These are phyloP conservation scores for Debaryomyces nepalensis DNA, from an alignment of 1,139 yeast genomes.

Conservation along the genomic window DNA sequence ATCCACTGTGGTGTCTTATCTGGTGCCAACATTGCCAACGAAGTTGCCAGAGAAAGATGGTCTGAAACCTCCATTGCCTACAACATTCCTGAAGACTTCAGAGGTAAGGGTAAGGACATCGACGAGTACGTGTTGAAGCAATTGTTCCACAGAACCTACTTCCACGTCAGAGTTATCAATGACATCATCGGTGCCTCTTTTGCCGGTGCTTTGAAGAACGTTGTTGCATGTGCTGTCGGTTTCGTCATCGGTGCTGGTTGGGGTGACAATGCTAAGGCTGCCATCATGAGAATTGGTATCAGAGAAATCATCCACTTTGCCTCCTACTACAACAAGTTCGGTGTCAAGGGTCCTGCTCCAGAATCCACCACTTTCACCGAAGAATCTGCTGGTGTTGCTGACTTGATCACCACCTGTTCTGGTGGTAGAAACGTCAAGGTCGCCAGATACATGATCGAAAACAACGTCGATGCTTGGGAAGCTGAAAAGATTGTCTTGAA, in stretches of 20 bases:
- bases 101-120: slow-evolving; percentile 74
- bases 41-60: slow-evolving; percentile 91
- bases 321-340: slow-evolving; percentile 62
- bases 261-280: slow-evolving; percentile 98
- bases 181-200: slow-evolving; percentile 94
- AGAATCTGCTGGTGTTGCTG: slow-evolving; percentile 97
- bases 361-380: slow-evolving; percentile 81
- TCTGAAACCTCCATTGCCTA: slow-evolving; percentile 95
- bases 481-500: slow-evolving; percentile 83
- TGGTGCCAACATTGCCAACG: slow-evolving; percentile 95
- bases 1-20: slow-evolving; percentile 92
- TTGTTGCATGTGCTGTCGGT: slow-evolving; percentile 92
- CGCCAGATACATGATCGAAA: slow-evolving; percentile 75
- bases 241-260: slow-evolving; percentile 95
- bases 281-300: slow-evolving; percentile 91
- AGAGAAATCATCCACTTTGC: slow-evolving; percentile 74
- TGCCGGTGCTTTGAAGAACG: slow-evolving; percentile 94
- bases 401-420: slow-evolving; percentile 92
- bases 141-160: slow-evolving; percentile 91
- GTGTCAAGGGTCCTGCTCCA: slow-evolving; percentile 68
- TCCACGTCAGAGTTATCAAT: slow-evolving; percentile 86
- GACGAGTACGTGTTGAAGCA: slow-evolving; percentile 70
- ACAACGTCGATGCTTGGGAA: slow-evolving; percentile 71
- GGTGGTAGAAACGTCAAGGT: slow-evolving; percentile 95
- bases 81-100: slow-evolving; percentile 68